Evolutionary conservation across 768 basidiomycete genomes (phyloP).

Genomic region (Lactarius evosmus): DNA sequence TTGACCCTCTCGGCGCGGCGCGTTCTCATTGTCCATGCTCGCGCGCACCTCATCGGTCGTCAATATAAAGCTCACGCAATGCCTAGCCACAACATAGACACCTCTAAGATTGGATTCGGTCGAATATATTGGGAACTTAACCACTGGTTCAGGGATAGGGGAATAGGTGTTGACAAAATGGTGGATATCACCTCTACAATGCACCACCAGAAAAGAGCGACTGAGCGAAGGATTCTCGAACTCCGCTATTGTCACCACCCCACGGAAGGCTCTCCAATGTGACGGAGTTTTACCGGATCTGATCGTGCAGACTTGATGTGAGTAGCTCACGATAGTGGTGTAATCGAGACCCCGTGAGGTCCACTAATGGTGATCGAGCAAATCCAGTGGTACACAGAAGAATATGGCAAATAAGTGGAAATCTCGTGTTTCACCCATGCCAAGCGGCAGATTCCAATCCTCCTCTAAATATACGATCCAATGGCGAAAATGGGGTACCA

Average conservation of each 20-base stretch:
- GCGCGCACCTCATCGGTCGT: neutral
- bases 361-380: neutral
- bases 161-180: neutral
- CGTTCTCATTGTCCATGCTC: neutral
- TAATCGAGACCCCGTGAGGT: neutral
- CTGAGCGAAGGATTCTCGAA: too few relatives aligned
- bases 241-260: neutral
- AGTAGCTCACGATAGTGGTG: neutral
- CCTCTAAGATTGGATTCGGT: neutral
- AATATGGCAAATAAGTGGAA: neutral
- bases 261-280: neutral
- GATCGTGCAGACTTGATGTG: neutral
- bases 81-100: neutral
- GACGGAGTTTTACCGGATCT: neutral
- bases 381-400: neutral
- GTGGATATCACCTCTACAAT: neutral
- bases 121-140: neutral
- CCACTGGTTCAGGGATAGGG: neutral
- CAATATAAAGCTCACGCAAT: neutral
- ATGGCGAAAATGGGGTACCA: neutral
- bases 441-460: neutral
- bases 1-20: neutral
- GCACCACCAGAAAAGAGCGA: neutral
- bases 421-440: neutral
- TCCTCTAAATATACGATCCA: neutral